A percentile compares a stretch with the other conserved stretches of the same genome.
Conservation (phyloP, 495 filamentous ascomycete species). For the Hyaloscypha bicolor region DNA sequence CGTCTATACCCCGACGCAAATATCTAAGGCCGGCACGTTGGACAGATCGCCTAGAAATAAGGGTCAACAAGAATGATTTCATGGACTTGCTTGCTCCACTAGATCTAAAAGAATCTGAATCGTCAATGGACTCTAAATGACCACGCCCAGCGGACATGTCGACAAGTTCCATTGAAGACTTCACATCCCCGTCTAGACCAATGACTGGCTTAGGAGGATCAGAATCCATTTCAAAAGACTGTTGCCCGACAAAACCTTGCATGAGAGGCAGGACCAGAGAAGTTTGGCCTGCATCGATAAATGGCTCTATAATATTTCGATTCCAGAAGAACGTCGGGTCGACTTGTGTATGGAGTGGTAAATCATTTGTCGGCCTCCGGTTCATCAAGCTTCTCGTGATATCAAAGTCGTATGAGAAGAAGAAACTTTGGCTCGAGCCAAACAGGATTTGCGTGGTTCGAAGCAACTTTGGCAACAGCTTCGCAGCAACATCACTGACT, state of each 20-base stretch:
- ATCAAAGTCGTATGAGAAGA: constrained; percentile 86
- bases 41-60: constrained; percentile 83
- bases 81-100: constrained; percentile 17
- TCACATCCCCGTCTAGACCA: constrained; percentile 23
- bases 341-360: constrained; percentile 70
- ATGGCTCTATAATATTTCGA: constrained; percentile 67
- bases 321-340: constrained; percentile 95
- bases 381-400: constrained; percentile 61
- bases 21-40: constrained; percentile 88
- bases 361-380: constrained; percentile 23
- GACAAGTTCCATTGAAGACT: constrained; percentile 31
- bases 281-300: constrained; percentile 69
- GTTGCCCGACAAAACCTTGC: constrained; percentile 94
- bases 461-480: constrained; percentile 78
- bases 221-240: constrained; percentile 60
- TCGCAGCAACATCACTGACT: constrained; percentile 25
- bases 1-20: constrained; percentile 87
- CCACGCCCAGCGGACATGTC: constrained; percentile 30
- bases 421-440: constrained; percentile 78
- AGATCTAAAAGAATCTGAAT: constrained; percentile 1
- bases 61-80: constrained; percentile 67
- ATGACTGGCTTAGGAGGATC: constrained; percentile 25
- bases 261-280: constrained; percentile 78
- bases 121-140: not conserved
- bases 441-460: constrained; percentile 81